Conservation (phyloP, 2,329 filamentous ascomycete genomes). For the Xylariaceae sp. region DNA sequence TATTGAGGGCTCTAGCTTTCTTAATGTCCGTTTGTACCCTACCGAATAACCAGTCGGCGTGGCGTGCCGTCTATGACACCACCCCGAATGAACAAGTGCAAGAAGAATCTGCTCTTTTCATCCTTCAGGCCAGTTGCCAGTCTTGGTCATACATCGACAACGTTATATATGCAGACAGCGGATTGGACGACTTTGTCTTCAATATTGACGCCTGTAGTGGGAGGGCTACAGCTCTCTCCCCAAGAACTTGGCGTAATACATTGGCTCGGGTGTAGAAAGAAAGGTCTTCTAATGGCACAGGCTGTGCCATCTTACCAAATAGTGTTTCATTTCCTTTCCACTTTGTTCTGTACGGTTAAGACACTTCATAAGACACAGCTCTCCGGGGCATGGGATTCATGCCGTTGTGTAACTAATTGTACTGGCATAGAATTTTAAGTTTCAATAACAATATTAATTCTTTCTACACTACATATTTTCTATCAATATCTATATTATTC, state of each 20-base stretch:
- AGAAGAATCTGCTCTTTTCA: not conserved
- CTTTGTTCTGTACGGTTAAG: too few species aligned
- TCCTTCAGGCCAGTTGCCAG: constrained; percentile 2
- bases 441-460: too few species aligned
- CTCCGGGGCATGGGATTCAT: too few species aligned
- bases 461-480: too few species aligned
- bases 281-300: too few species aligned
- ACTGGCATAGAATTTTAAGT: too few species aligned
- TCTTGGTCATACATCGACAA: constrained; percentile 5
- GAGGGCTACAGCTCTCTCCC: not conserved
- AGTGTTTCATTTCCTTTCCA: too few species aligned
- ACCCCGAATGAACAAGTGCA: not conserved
- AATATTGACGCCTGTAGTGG: constrained; percentile 1
- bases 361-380: too few species aligned
- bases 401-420: too few species aligned
- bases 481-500: too few species aligned
- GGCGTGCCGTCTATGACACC: not conserved
- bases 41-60: not conserved
- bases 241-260: not conserved
- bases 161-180: constrained; percentile 7
- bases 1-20: not conserved
- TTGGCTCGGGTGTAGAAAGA: not conserved
- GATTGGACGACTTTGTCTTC: constrained; percentile 12
- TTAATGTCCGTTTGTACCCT: not conserved
- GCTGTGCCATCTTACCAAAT: too few species aligned